Evolutionary conservation across 2,329 filamentous ascomycete genomes (phyloP).

Genomic region (Xylogone sp.): DNA sequence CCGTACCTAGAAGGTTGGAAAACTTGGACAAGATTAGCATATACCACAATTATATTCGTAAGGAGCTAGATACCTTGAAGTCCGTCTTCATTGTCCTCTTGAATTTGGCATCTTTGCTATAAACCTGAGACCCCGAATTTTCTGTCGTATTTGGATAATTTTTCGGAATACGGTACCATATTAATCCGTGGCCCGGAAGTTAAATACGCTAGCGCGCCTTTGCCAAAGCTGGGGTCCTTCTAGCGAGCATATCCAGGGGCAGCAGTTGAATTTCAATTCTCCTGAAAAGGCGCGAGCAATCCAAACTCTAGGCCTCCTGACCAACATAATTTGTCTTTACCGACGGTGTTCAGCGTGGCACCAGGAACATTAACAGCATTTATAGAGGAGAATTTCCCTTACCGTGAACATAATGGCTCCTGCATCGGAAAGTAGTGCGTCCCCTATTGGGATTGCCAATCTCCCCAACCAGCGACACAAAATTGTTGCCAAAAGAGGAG

Average conservation of each 20-base stretch:
- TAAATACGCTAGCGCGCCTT: not conserved
- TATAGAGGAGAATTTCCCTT: not conserved
- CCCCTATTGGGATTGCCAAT: slow-evolving; percentile 71
- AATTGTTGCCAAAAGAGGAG: slow-evolving; percentile 79
- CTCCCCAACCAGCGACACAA: slow-evolving; percentile 72
- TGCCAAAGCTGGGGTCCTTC: slow-evolving; percentile 3
- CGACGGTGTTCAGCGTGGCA: not conserved
- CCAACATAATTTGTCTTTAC: not conserved
- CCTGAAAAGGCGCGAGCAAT: slow-evolving; percentile 10
- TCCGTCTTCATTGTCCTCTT: slow-evolving; percentile 87
- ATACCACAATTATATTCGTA: not conserved
- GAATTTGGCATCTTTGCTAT: slow-evolving; percentile 18
- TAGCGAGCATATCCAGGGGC: slow-evolving; percentile 1
- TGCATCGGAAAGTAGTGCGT: slow-evolving; percentile 55
- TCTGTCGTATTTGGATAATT: slow-evolving; percentile 9
- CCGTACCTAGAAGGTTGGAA: slow-evolving; percentile 95
- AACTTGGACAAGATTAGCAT: slow-evolving; percentile 58
- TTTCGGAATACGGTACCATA: slow-evolving; percentile 5
- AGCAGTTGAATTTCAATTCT: slow-evolving; percentile 8
- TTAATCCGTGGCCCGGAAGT: slow-evolving; percentile 6
- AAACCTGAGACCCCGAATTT: slow-evolving; percentile 2
- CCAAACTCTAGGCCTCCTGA: slow-evolving; percentile 4
- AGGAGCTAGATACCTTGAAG: slow-evolving; percentile 68
- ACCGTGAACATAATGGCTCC: slow-evolving; percentile 46
- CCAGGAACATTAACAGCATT: not conserved